A percentile compares a stretch with the other conserved stretches of the same genome.
These are phyloP conservation scores for Apiospora saccharicola DNA, from an alignment of 2,329 filamentous ascomycete species.

Conservation along the genomic window DNA sequence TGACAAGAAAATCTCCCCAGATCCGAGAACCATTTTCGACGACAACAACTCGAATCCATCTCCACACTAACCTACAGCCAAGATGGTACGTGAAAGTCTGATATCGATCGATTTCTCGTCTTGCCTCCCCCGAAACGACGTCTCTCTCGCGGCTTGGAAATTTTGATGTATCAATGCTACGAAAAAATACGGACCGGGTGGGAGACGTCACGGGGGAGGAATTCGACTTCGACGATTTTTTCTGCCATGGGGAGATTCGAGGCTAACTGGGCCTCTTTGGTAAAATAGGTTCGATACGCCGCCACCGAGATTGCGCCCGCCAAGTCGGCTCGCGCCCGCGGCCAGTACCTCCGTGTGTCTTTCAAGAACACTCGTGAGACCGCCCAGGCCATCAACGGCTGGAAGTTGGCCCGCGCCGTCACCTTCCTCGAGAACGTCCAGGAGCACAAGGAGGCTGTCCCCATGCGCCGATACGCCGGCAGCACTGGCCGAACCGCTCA, in stretches of 20 bases:
- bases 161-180: slow-evolving; percentile 12
- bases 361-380: slow-evolving; percentile 99
- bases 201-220: slow-evolving; percentile 17
- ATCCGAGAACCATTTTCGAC: slow-evolving; percentile 51
- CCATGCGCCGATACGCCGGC: slow-evolving; percentile 97
- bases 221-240: slow-evolving; percentile 17
- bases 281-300: slow-evolving; percentile 88
- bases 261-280: slow-evolving; percentile 19
- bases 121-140: slow-evolving; percentile 17
- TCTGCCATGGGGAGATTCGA: background rate
- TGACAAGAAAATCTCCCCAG: slow-evolving; percentile 46
- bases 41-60: slow-evolving; percentile 61
- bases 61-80: slow-evolving; percentile 59
- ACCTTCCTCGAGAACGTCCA: slow-evolving; percentile 98
- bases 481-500: slow-evolving; percentile 95
- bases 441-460: slow-evolving; percentile 96
- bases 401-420: slow-evolving; percentile 94
- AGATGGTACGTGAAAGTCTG: slow-evolving; percentile 59
- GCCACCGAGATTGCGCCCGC: slow-evolving; percentile 84
- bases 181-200: slow-evolving; percentile 19
- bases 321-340: slow-evolving; percentile 97
- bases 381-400: slow-evolving; percentile 98
- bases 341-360: slow-evolving; percentile 97
- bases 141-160: slow-evolving; percentile 19
- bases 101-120: slow-evolving; percentile 13